Base-by-base conservation (phyloP, 2,329 filamentous ascomycete species). In the Teratosphaeria gauchensis region DNA sequence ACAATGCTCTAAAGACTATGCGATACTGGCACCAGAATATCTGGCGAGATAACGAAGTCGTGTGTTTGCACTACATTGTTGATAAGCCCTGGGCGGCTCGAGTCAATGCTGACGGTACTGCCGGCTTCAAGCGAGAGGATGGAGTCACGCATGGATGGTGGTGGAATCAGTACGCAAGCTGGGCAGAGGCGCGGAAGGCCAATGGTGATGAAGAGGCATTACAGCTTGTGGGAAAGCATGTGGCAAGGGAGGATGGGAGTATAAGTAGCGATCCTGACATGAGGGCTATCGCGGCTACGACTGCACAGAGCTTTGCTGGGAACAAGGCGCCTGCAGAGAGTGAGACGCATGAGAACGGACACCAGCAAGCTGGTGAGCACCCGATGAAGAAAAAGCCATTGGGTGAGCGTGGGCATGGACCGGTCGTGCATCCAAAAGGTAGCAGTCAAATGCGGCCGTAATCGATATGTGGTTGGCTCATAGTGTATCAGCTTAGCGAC, bases 1-100 rank as follows among this genome's bases (percentile, higher is more conserved):
- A 74, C 53, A 82, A 82, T 62, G 80, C 79, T 2, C 68, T 82
- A 9, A 82, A 82, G 68, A 82, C 79, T 11, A 79, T 77, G 75
- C 69, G 76, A 35, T 81, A 82, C 65, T 80, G 78, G 77, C 80
- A 82, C 63, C 58, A 68, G 4, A 74, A 76, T 38, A 75, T 81
- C 24, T 82, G 80, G 80, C 69, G 72, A 3, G 79, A 82, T 59
- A 73, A 75, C 1, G 73, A 77, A 31, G 75, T 82, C 3, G 70
- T 75, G 0, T 75, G 76, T 7, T 59, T 81, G 55, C 80, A 82
- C 63, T 82, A 81, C 57, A 80, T 82, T 58, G 78, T 81, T 6
- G 79, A 82, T 62, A 82, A 82, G 69, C 80, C 80, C 14, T 82
- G 80, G 80, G 73, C 76, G 42, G 72, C 70, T 55, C 71, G 75